These are phyloP conservation scores for Botrytis elliptica DNA, from an alignment of 2,329 filamentous ascomycete genomes.

Conservation along the genomic window DNA sequence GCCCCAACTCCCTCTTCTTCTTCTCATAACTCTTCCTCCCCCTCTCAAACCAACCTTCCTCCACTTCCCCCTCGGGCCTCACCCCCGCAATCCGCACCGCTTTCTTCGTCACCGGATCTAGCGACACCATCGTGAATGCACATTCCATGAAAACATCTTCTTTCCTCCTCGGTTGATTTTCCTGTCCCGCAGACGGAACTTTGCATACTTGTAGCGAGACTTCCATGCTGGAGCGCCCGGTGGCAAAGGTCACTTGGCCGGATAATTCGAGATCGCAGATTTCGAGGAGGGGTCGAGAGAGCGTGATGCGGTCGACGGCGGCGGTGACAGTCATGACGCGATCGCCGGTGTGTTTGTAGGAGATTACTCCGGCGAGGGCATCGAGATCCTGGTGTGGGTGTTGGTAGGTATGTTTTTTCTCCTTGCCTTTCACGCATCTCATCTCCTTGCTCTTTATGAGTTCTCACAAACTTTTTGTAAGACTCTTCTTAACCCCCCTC, in stretches of 20 bases:
- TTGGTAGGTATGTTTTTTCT: background rate
- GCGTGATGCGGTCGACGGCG: constrained; percentile 43
- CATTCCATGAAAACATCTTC: constrained; percentile 69
- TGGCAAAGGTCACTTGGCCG: constrained; percentile 55
- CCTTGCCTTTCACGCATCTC: background rate
- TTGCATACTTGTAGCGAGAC: constrained; percentile 68
- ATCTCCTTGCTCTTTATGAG: background rate
- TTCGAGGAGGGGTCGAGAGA: constrained; percentile 63
- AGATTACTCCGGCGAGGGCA: constrained; percentile 67
- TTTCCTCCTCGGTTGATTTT: constrained; percentile 49
- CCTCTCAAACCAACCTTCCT: constrained; percentile 58
- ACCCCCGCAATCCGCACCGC: constrained; percentile 61
- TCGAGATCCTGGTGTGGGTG: constrained; percentile 55
- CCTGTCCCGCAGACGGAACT: constrained; percentile 41
- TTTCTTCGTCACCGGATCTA: constrained; percentile 66
- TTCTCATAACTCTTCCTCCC: constrained; percentile 65
- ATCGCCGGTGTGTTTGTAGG: constrained; percentile 68
- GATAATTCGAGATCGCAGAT: constrained; percentile 70
- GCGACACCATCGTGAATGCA: constrained; percentile 71
- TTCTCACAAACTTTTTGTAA: background rate
- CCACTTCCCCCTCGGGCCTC: constrained; percentile 58
- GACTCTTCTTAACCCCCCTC: background rate
- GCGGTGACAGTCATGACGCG: constrained; percentile 45
- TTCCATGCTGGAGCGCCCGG: constrained; percentile 67
- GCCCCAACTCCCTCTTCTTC: constrained; percentile 60